These are phyloP conservation scores for Diospyros lotus DNA, from an alignment of 148 eudicot genomes.

Conservation along the genomic window DNA sequence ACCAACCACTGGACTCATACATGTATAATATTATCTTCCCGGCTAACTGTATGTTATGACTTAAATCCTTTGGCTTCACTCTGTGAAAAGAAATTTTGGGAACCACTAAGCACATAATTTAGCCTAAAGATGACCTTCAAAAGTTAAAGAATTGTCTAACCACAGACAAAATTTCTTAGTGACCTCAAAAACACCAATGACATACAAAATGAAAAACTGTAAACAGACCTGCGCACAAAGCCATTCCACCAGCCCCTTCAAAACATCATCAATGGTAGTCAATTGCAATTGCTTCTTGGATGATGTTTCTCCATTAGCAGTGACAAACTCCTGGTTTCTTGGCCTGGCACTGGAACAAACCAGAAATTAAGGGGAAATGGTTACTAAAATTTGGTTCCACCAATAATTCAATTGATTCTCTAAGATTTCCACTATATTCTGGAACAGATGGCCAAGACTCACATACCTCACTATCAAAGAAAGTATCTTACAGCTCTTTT, in stretches of 20 bases:
- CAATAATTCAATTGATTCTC: not conserved
- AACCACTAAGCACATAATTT: not conserved
- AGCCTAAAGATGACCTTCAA: not conserved
- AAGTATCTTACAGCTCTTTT: conserved; percentile 94
- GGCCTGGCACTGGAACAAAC: conserved; percentile 64
- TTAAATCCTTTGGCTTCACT: not conserved
- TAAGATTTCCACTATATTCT: not conserved
- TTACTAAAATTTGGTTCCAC: not conserved
- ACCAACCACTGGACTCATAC: not conserved
- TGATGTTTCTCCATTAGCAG: conserved; percentile 60
- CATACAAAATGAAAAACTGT: not conserved
- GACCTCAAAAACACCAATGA: not conserved
- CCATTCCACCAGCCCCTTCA: conserved; percentile 87
- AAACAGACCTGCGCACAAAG: conserved; percentile 75
- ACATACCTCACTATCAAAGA: conserved; percentile 70
- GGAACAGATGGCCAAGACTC: conserved; percentile 6
- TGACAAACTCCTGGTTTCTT: conserved; percentile 39
- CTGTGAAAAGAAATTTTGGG: not conserved
- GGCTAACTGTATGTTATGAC: not conserved
- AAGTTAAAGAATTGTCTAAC: not conserved
- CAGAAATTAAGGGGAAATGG: not conserved
- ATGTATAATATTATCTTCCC: not conserved
- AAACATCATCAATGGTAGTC: conserved; percentile 65
- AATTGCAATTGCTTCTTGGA: conserved; percentile 59
- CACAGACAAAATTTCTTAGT: not conserved